Conservation (phyloP, 176 grass and related monocot genomes). For the Oryza punctata region DNA sequence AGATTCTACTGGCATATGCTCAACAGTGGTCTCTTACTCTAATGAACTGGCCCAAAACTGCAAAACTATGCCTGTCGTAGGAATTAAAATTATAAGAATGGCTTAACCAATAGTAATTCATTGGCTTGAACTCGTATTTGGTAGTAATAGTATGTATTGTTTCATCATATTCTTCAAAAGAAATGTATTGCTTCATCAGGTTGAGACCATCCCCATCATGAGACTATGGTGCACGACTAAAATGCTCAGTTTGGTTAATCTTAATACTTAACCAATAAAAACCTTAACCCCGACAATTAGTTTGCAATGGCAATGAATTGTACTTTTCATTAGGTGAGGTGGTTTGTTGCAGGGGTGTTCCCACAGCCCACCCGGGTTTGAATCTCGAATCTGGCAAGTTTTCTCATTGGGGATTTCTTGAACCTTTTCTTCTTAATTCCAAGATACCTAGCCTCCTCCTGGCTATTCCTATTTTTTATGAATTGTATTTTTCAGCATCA, state of each 20-base stretch:
- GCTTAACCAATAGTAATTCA: accelerated
- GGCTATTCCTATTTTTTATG: too few relatives aligned
- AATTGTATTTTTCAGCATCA: too few relatives aligned
- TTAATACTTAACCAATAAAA: not conserved
- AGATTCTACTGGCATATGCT: not conserved
- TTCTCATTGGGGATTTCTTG: too few relatives aligned
- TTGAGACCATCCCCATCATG: not conserved
- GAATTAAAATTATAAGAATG: not conserved
- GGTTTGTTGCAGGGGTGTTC: too few relatives aligned
- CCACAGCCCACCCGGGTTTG: too few relatives aligned
- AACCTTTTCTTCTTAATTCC: too few relatives aligned
- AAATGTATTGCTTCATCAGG: too few relatives aligned
- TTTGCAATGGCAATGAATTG: too few relatives aligned
- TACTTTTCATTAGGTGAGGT: too few relatives aligned
- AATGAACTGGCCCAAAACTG: not conserved
- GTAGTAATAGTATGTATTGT: not conserved
- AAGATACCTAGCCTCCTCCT: too few relatives aligned
- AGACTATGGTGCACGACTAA: not conserved
- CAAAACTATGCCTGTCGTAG: not conserved
- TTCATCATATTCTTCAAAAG: not conserved
- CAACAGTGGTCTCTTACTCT: not conserved
- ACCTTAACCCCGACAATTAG: too few relatives aligned
- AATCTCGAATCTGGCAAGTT: too few relatives aligned
- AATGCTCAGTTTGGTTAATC: not conserved
- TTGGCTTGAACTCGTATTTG: not conserved